Evolutionary conservation across 805 yeast genomes (phyloP).

Genomic region (Ogataea trehalophila): DNA sequence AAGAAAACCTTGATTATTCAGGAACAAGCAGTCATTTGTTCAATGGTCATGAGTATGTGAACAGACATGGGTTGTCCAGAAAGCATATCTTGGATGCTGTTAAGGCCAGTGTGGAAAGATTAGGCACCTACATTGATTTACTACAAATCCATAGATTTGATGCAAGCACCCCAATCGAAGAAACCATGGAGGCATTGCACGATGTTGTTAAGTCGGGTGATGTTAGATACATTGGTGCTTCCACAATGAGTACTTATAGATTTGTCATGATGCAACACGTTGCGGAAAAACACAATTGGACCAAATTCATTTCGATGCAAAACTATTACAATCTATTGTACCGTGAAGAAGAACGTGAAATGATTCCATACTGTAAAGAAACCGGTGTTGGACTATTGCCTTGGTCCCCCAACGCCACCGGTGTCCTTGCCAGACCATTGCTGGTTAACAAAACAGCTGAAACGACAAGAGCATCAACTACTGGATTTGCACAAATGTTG

Average conservation of each 20-base stretch:
- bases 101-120: constrained; percentile 34
- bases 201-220: constrained; percentile 43
- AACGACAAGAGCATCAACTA: neutral
- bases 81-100: constrained; percentile 45
- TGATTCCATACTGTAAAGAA: constrained; percentile 48
- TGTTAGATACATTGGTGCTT: constrained; percentile 58
- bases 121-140: constrained; percentile 49
- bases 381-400: constrained; percentile 56
- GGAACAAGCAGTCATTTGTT: neutral
- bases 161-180: constrained; percentile 41
- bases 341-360: constrained; percentile 64
- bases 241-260: constrained; percentile 52
- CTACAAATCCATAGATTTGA: constrained; percentile 56
- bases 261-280: constrained; percentile 49
- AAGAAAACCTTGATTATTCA: constrained; percentile 4
- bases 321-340: constrained; percentile 50
- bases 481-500: neutral
- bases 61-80: constrained; percentile 39
- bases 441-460: constrained; percentile 1
- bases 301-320: constrained; percentile 57
- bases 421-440: constrained; percentile 47
- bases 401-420: constrained; percentile 59
- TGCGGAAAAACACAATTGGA: constrained; percentile 55
- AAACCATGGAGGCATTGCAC: constrained; percentile 53
- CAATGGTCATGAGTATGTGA: constrained; percentile 23